A percentile compares a stretch with the other conserved stretches of the same genome.
Conservation (phyloP, 768 basidiomycete species). For the Dioszegia aurantiaca region DNA sequence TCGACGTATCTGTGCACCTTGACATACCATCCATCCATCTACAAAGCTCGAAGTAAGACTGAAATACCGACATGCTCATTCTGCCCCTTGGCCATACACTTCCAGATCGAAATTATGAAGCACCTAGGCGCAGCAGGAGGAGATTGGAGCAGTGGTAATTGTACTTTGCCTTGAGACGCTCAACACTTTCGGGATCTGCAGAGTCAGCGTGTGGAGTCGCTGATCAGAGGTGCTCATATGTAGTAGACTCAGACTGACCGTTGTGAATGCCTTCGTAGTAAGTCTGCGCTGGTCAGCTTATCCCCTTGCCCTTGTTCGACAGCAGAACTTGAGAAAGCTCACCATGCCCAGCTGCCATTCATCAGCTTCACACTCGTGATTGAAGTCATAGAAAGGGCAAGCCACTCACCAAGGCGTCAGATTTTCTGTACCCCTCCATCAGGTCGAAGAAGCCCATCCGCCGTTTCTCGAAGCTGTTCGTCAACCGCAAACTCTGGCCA, state of each 20-base stretch:
- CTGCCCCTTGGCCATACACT: too few relatives aligned
- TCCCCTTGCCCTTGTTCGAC: background rate
- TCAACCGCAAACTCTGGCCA: background rate
- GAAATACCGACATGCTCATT: too few relatives aligned
- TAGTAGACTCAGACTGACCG: conserved; percentile 9
- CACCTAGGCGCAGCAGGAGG: conserved; percentile 37
- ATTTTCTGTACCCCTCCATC: conserved; percentile 52
- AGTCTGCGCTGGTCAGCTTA: conserved; percentile 25
- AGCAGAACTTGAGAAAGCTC: background rate
- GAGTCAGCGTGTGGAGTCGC: background rate
- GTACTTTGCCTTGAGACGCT: conserved; percentile 40
- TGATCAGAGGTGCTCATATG: background rate
- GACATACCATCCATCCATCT: too few relatives aligned
- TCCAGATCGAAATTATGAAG: conserved; percentile 29
- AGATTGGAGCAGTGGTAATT: conserved; percentile 43
- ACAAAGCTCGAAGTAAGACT: too few relatives aligned
- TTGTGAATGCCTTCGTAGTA: conserved; percentile 48
- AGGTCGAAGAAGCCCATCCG: conserved; percentile 51
- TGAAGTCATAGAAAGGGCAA: background rate
- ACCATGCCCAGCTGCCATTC: conserved; percentile 3
- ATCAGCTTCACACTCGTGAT: background rate
- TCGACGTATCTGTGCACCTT: too few relatives aligned
- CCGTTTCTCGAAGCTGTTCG: conserved; percentile 46
- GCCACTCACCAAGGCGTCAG: conserved; percentile 39
- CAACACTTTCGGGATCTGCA: conserved; percentile 37